Evolutionary conservation across 1,139 yeast genomes (phyloP).

Genomic region (Magnusiomyces paraingens): DNA sequence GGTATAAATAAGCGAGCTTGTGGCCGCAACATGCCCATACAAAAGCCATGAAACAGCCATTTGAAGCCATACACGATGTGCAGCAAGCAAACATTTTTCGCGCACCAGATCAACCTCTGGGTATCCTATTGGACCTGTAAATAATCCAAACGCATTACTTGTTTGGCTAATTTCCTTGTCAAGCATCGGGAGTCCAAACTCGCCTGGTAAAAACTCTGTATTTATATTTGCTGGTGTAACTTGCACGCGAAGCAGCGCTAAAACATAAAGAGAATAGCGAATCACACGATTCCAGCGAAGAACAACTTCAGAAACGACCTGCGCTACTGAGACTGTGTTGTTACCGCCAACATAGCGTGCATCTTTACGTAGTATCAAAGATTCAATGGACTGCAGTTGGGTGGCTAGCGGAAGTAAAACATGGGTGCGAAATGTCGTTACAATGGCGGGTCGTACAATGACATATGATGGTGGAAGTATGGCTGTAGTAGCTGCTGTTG

Average conservation of each 20-base stretch:
- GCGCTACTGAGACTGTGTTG: conserved; percentile 21
- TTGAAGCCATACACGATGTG: conserved; percentile 24
- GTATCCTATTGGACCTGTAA: conserved; percentile 20
- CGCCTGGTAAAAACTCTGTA: no score
- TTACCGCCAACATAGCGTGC: conserved; percentile 25
- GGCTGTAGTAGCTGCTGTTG: conserved; percentile 12
- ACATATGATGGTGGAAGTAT: conserved; percentile 19
- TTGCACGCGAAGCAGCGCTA: conserved; percentile 14
- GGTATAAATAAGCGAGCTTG: conserved; percentile 10
- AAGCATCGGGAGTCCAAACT: no score
- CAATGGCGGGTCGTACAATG: conserved; percentile 22
- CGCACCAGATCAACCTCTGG: conserved; percentile 20
- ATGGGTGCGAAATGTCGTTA: conserved; percentile 15
- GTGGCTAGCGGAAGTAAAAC: conserved; percentile 18
- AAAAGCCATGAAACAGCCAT: conserved; percentile 25
- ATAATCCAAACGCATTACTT: conserved; percentile 10
- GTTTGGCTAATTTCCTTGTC: no score
- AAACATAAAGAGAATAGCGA: conserved; percentile 18
- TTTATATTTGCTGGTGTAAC: no score
- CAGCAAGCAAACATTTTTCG: conserved; percentile 19
- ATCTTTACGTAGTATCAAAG: conserved; percentile 19
- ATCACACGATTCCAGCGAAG: conserved; percentile 22
- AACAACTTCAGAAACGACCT: conserved; percentile 20
- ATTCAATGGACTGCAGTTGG: conserved; percentile 20
- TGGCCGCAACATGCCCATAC: conserved; percentile 21